Percentiles rank a stretch among this genome's conserved stretches.
Evolutionary conservation across 768 basidiomycete species (phyloP).

Genomic region (Boletus tylopilopsis): DNA sequence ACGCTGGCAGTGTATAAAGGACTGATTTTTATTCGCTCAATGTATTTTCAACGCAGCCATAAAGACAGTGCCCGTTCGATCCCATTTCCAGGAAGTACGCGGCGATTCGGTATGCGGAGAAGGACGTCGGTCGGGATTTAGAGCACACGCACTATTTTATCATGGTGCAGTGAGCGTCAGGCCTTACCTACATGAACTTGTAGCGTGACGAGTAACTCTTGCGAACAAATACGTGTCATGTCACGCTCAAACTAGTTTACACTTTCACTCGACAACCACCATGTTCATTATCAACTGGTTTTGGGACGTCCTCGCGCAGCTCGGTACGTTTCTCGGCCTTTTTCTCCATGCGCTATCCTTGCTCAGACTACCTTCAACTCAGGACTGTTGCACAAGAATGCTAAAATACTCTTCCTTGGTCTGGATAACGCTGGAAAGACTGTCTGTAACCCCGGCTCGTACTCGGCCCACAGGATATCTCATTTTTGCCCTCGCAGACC

Average conservation of each 20-base stretch:
- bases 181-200: slow-evolving; percentile 53
- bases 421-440: slow-evolving; percentile 99
- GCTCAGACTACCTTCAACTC: slow-evolving; percentile 2
- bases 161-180: slow-evolving; percentile 61
- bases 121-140: slow-evolving; percentile 50
- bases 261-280: slow-evolving; percentile 24
- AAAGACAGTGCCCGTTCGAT: slow-evolving; percentile 71
- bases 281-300: slow-evolving; percentile 96
- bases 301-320: slow-evolving; percentile 91
- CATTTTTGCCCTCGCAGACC: slow-evolving; percentile 50
- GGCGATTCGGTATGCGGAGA: slow-evolving; percentile 76
- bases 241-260: slow-evolving; percentile 11
- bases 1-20: slow-evolving; percentile 16
- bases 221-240: slow-evolving; percentile 15
- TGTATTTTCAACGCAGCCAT: slow-evolving; percentile 55
- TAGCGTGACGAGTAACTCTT: neutral
- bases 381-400: slow-evolving; percentile 97
- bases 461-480: neutral
- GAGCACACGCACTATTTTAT: slow-evolving; percentile 50
- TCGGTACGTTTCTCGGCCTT: slow-evolving; percentile 55
- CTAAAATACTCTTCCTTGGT: slow-evolving; percentile 98
- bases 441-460: slow-evolving; percentile 43
- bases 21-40: neutral
- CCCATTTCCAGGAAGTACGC: slow-evolving; percentile 40
- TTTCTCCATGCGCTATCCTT: neutral